Base-by-base conservation (phyloP, 768 basidiomycete genomes). In the Lactarius indigo region DNA sequence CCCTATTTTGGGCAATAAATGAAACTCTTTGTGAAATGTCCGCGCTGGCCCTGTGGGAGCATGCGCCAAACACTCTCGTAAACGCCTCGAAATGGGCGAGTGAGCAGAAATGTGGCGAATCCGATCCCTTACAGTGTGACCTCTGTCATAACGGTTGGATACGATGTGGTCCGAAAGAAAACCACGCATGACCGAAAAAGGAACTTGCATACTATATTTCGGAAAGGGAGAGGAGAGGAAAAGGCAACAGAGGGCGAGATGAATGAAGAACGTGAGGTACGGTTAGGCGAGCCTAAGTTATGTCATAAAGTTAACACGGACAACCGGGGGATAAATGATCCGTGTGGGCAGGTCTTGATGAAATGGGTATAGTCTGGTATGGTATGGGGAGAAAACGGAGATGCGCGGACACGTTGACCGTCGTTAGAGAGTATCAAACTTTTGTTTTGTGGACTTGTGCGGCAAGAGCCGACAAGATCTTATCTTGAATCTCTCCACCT, bases 221-320 rank as follows among this genome's bases (percentile, higher is more conserved):
- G 17, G 31, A 50, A 63, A 18, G 57, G 56, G 55, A 33, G 33
- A n/a, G 41, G 31, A 31, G 59, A 65, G 64, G 41, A 44, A 56
- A 41, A 44, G 64, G 37, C 20, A 60, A 60, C 23, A 44, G 54
- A 57, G 33, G 20, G 31, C 35, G 41, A 66, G 66, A 67, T 63
- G 62, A 67, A 67, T 67, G 66, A 59, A 59, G 61, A 63, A 64
- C 63, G 52, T 42, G 58, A 68, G 66, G 66, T 67, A 67, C 62
- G 50, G 62, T 63, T 62, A 68, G 61, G 59, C 66, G 63, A 68
- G 66, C 58, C 66, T 68, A 68, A 68, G 62, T 68, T 68, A 68
- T 68, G 66, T 68, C 66, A 68, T 68, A 67, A 58, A 31, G 59
- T 58, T 42, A 35, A 65, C 64, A 50, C 65, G 61, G 65, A 59